These are phyloP conservation scores for Carallia pectinifolia DNA, from an alignment of 345 rosid genomes.

Conservation along the genomic window DNA sequence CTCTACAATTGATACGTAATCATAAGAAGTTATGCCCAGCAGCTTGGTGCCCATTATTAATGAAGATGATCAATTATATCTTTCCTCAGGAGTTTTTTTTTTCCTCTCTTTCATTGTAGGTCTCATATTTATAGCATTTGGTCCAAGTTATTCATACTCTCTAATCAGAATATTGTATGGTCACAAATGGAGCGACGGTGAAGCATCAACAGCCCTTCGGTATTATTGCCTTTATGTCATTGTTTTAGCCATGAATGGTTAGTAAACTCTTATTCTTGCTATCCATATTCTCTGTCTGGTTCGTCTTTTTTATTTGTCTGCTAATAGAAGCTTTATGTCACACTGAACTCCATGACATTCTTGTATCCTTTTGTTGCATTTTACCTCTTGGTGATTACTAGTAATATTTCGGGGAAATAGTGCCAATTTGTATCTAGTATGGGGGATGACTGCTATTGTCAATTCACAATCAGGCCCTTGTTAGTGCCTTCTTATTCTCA, in stretches of 20 bases:
- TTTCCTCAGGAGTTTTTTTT: conserved; percentile 11
- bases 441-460: no score
- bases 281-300: background rate
- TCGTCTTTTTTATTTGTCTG: background rate
- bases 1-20: background rate
- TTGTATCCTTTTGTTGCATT: background rate
- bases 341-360: background rate
- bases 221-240: conserved; percentile 82
- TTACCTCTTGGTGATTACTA: conserved; percentile 7
- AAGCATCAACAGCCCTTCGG: conserved; percentile 72
- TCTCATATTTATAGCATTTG: conserved; percentile 83
- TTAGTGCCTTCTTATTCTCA: no score
- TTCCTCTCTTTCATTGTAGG: conserved; percentile 37
- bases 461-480: no score
- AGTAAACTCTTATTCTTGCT: conserved; percentile 24
- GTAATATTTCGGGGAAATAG: background rate
- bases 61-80: background rate
- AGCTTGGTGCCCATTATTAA: background rate
- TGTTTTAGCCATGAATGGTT: conserved; percentile 78
- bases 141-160: conserved; percentile 95
- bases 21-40: no score
- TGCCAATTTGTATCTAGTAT: background rate
- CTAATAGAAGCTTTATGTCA: background rate
- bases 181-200: conserved; percentile 95
- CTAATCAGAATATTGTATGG: conserved; percentile 85